Base-by-base conservation (phyloP, 2,329 filamentous ascomycete genomes). In the Fusarium drepaniforme region DNA sequence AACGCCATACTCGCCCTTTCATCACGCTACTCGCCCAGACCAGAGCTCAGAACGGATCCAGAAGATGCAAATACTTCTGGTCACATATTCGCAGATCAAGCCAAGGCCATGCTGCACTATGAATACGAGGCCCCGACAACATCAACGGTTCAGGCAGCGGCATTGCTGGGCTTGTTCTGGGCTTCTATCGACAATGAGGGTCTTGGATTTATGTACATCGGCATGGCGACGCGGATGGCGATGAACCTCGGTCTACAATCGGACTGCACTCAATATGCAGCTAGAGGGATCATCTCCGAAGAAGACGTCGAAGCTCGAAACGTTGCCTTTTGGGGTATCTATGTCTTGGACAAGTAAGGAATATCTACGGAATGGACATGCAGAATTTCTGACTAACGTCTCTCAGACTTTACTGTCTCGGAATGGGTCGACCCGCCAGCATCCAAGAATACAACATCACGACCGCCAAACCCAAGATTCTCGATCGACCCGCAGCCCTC, bases 251-350 rank as follows among this genome's bases (percentile, higher is more conserved):
- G 70, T 15, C 37, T 72, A 23, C 70, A 72, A 38, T 60, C 53
- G 1, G 70, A 72, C 80, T 33, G 83, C 81, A 16, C 83, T 18
- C 53, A 58, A n/a, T 58, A 58, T 3, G 53, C 53, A 5, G 53
- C 53, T 3, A 38, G 11, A 58, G 53, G 53, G 1, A 38, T 58
- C 35, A 58, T 58, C 15, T 58, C 53, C 4, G 53, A 58, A 18
- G 53, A 58, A 1, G 53, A 58, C 5, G 53, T 58, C 3, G 53
- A 58, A 8, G 53, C 53, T 6, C 53, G 53, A 15, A 58, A 58
- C 5, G 53, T 58, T 2, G 53, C 53, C 21, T 58, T 58, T 13
- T 58, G 53, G 53, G 53, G 53, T 1, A 38, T 58, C 16, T 58
- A 58, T 4, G 53, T 58, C 2, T 5, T 58, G 9, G 53, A 58